Percentiles rank a stretch among this genome's conserved stretches.
Conservation (phyloP, 768 basidiomycete genomes). For the Multifurca ochricompacta region DNA sequence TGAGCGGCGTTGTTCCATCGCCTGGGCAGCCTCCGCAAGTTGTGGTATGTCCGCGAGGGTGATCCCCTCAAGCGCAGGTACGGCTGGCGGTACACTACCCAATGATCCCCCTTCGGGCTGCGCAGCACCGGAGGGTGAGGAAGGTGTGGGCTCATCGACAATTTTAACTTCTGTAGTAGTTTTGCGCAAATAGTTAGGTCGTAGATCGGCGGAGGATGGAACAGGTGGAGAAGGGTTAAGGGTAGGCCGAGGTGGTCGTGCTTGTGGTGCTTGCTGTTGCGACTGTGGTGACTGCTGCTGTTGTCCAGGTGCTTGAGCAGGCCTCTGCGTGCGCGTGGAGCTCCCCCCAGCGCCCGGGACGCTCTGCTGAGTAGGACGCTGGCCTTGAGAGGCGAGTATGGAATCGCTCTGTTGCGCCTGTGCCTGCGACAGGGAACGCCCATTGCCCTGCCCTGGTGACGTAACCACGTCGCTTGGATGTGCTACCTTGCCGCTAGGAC, state of each 20-base stretch:
- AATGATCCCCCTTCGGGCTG: conserved; percentile 31
- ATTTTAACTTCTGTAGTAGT: conserved; percentile 89
- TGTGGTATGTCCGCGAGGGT: conserved; percentile 94
- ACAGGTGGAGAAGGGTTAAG: conserved; percentile 32
- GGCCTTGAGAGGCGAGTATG: conserved; percentile 1
- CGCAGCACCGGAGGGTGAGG: conserved; percentile 52
- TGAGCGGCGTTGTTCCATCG: conserved; percentile 80
- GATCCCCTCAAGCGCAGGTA: conserved; percentile 56
- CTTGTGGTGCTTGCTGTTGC: conserved; percentile 24
- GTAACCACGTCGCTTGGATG: conserved; percentile 57
- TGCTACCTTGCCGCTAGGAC: conserved; percentile 81
- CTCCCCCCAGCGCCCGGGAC: background rate
- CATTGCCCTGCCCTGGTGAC: conserved; percentile 25
- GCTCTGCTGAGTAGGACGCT: conserved; percentile 15
- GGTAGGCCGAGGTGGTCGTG: conserved; percentile 29
- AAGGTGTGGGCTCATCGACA: conserved; percentile 71
- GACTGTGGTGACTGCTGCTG: conserved; percentile 13
- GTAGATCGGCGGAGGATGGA: conserved; percentile 41
- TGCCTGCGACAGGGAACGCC: conserved; percentile 40
- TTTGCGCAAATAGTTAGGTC: conserved; percentile 66
- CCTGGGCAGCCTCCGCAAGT: conserved; percentile 86
- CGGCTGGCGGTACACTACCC: background rate
- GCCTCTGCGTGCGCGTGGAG: conserved; percentile 7
- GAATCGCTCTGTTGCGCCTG: conserved; percentile 25
- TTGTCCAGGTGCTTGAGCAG: conserved; percentile 24